Evolutionary conservation across 2,329 filamentous ascomycete species (phyloP).

Genomic region (Beauveria caledonica): DNA sequence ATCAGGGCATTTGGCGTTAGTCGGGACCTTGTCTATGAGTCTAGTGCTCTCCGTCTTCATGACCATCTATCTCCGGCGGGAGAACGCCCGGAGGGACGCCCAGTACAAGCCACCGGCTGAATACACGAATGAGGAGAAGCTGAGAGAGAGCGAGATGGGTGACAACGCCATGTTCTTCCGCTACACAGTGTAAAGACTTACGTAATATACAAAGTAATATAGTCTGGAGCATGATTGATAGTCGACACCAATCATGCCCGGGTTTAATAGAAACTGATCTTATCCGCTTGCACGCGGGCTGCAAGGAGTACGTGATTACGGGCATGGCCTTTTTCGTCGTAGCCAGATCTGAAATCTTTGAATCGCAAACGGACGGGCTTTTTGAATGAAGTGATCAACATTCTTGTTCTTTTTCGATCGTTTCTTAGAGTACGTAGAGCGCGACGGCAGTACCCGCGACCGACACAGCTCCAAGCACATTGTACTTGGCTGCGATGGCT

Average conservation of each 20-base stretch:
- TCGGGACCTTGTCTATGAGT: constrained; percentile 47
- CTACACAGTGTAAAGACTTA: constrained; percentile 36
- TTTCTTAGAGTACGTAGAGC: constrained; percentile 7
- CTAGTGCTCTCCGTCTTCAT: constrained; percentile 44
- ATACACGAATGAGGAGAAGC: constrained; percentile 46
- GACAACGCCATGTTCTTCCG: constrained; percentile 50
- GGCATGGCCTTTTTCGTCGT: neutral
- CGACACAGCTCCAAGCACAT: constrained; percentile 1
- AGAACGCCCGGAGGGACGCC: constrained; percentile 46
- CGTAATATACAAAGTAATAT: neutral
- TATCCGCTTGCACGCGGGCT: neutral
- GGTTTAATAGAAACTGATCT: neutral
- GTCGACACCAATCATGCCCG: neutral
- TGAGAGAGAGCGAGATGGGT: constrained; percentile 43
- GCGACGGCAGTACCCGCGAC: constrained; percentile 1
- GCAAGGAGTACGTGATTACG: constrained; percentile 1
- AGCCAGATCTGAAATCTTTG: neutral
- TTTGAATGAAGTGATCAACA: neutral
- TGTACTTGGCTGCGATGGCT: neutral
- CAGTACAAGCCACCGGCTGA: constrained; percentile 37
- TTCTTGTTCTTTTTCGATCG: constrained; percentile 5
- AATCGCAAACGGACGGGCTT: constrained; percentile 1
- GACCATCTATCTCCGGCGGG: constrained; percentile 47
- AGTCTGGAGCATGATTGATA: neutral
- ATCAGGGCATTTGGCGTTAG: constrained; percentile 50